Percentiles rank a stretch among this genome's conserved stretches.
Conservation (phyloP, 169 alveolate genomes). For the Sarcocystis neurona region DNA sequence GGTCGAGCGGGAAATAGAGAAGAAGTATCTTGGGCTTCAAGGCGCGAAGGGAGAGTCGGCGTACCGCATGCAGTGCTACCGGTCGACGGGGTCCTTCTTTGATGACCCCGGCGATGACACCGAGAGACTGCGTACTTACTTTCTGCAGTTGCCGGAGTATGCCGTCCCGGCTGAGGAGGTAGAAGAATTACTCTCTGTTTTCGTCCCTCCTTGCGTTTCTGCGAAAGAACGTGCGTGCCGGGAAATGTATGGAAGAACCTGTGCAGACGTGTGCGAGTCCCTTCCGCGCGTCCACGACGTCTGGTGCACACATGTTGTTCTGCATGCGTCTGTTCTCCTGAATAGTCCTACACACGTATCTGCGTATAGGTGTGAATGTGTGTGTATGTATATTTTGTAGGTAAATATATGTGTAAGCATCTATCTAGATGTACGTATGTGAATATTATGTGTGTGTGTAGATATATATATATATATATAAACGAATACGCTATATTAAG, state of each 20-base stretch:
- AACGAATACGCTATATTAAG: too few relatives aligned
- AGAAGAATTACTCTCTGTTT: not conserved
- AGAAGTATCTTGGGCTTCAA: constrained; percentile 71
- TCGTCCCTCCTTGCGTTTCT: not conserved
- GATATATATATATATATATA: not conserved
- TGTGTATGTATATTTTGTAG: not conserved
- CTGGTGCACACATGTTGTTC: too few relatives aligned
- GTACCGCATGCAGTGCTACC: constrained; percentile 81
- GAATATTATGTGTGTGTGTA: not conserved
- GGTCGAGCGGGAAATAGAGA: constrained; percentile 78
- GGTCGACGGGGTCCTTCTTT: constrained; percentile 77
- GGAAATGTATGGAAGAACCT: too few relatives aligned
- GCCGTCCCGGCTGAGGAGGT: constrained; percentile 5
- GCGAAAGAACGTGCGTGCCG: too few relatives aligned
- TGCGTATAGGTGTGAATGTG: not conserved
- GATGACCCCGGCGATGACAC: constrained; percentile 74
- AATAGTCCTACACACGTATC: not conserved
- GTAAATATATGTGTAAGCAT: not conserved
- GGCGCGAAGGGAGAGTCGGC: constrained; percentile 73
- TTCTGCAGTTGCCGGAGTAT: constrained; percentile 75
- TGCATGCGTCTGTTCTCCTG: not conserved
- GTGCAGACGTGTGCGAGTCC: too few relatives aligned
- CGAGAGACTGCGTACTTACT: constrained; percentile 79
- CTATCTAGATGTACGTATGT: not conserved
- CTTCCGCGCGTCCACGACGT: too few relatives aligned